phyloP scores from a whole-genome alignment of 495 filamentous ascomycete species.

The Lepidopterella palustris region DNA sequence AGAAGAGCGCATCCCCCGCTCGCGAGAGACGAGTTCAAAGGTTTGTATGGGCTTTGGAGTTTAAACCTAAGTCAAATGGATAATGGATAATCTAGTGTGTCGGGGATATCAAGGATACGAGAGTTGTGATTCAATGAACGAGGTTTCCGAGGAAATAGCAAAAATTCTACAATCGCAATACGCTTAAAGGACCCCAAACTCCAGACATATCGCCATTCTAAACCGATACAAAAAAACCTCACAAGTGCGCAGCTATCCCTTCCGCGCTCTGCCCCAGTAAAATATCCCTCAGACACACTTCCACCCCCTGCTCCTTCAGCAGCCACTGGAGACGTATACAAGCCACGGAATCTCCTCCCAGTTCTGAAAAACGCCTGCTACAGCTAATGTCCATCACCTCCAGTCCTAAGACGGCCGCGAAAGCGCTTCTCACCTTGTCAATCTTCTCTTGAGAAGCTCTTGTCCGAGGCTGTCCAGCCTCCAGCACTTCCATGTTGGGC shows the following conservation, averaged over 20 bases:
- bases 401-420: not conserved
- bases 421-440: not conserved
- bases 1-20: too few relatives aligned
- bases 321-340: not conserved
- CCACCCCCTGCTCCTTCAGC: not conserved
- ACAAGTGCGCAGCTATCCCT: not conserved
- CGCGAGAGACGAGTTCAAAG: too few relatives aligned
- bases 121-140: too few relatives aligned
- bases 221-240: not conserved
- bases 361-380: not conserved
- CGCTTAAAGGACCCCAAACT: too few relatives aligned
- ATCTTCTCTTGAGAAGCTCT: not conserved
- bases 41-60: too few relatives aligned
- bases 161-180: too few relatives aligned
- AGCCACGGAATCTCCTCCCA: not conserved
- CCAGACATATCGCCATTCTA: too few relatives aligned
- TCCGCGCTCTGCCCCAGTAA: not conserved
- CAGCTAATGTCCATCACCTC: not conserved
- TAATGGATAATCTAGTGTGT: too few relatives aligned
- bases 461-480: not conserved
- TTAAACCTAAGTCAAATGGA: too few relatives aligned
- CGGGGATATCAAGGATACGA: too few relatives aligned
- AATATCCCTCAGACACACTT: not conserved
- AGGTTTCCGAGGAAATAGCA: too few relatives aligned
- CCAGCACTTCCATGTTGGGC: not conserved